Base-by-base conservation (phyloP, 2,329 filamentous ascomycete species). In the Teratosphaeria gauchensis region DNA sequence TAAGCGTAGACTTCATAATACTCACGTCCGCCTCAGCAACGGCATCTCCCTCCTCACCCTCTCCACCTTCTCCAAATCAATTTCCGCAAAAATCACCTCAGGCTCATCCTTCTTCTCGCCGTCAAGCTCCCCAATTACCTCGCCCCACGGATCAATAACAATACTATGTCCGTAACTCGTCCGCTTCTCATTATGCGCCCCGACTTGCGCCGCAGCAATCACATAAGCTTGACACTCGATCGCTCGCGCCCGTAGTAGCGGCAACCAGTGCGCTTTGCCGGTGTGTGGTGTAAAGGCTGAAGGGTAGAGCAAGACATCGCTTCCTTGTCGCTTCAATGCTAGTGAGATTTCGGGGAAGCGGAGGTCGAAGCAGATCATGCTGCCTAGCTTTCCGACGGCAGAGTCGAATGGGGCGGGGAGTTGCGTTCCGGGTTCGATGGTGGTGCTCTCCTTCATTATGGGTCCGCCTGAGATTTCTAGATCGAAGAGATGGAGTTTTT, bases 401-500 rank as follows among this genome's bases (percentile, higher is more conserved):
- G 86, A 89, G n/a, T 83, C 76, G 67, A 94, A 90, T 0, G 91
- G 91, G 2, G 83, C 72, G 0, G 84, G 76, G 48, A 95, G 83
- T 2, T 74, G 65, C 31, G 73, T 73, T 0, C 90, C 90, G 4
- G 82, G 81, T 68, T 92, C 86, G 0, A 91, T 89, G 53, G 80
- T 87, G 59, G 78, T 75, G 69, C 82, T 86, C 70, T 89, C 86
- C 64, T 80, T 83, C 62, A 88, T 71, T 0, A 77, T 72, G 0
- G 84, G 84, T 0, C 83, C 83, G 28, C 76, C 75, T 57, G 80
- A 75, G 59, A 84, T 81, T 53, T 70, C 66, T 8, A 54, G 52
- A 72, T 96, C 90, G 74, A 97, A 96, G 14, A 96, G 80, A 72
- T 96, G 92, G 33, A 96, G 76, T 73, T 97, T 97, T 72, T 95